A percentile compares a stretch with the other conserved stretches of the same genome.
phyloP scores from a whole-genome alignment of 331 rosid genomes.

The Quercus lobata region DNA sequence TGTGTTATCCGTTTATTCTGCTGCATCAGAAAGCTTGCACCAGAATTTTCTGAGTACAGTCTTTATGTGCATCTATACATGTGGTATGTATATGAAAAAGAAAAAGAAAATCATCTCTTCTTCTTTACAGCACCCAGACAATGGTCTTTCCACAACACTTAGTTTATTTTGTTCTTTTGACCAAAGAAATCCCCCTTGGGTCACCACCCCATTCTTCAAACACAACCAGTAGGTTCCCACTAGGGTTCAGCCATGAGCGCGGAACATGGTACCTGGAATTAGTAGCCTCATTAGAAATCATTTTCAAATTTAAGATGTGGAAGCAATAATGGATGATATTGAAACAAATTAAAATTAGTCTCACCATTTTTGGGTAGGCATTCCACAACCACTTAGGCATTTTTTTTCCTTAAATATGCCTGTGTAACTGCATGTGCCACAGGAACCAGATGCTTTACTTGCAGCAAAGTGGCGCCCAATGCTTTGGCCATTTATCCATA shows the following conservation, averaged over 20 bases:
- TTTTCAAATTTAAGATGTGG: neutral
- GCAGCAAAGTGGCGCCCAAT: conserved; percentile 96
- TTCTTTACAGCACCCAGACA: neutral
- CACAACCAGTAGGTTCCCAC: conserved; percentile 64
- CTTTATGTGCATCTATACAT: too few species aligned
- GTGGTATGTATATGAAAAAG: too few species aligned
- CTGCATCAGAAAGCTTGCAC: too few species aligned
- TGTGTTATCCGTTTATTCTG: too few species aligned
- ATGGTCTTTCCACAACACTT: neutral
- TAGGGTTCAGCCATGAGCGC: conserved; percentile 66
- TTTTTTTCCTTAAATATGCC: conserved; percentile 63
- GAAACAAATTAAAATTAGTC: conserved; percentile 8
- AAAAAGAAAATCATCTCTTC: neutral
- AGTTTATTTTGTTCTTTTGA: conserved; percentile 35
- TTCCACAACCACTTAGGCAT: conserved; percentile 61
- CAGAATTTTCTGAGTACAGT: too few species aligned
- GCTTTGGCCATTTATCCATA: conserved; percentile 90
- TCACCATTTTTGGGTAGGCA: conserved; percentile 91
- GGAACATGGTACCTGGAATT: conserved; percentile 89
- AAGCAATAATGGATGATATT: neutral
- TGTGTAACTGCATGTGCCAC: conserved; percentile 60
- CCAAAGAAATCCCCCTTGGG: conserved; percentile 63
- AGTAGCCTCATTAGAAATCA: neutral
- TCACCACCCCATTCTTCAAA: conserved; percentile 97
- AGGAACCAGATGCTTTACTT: conserved; percentile 56